Evolutionary conservation across 306 rosid genomes (phyloP), one percentile per base, ranked within the genome.

Genomic region (Clitoria ternatea): DNA sequence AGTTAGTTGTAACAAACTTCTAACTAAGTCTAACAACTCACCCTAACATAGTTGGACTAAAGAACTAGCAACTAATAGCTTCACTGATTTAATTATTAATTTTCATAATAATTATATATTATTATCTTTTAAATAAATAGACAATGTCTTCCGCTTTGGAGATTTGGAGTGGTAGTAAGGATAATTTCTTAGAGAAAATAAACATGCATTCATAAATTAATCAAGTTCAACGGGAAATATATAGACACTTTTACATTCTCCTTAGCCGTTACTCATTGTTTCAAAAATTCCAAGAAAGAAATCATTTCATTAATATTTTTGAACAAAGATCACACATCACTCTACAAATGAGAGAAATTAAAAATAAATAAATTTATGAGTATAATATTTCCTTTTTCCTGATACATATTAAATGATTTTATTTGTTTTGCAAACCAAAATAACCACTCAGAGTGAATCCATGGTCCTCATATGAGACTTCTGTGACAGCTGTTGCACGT

Each of bases 341-440:
- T 55, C 37, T 14, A 18, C 39, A 24, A 15, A 76, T 47, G 29
- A 52, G 42, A 26, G 35, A 74, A 70, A 47, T 49, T 17, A 2
- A 20, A 44, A 52, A 53, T 23, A 2, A 49, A 20, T 50, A 22
- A 23, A 1, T 23, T 0, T 52, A 44, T 1, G 15, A 32, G 36
- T 17, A 32, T 27, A 61, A 37, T 13, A 20, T 44, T 18, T 52
- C 61, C 17, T 81, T 66, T 70, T 77, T 83, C 71, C 60, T 43
- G 63, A 40, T 40, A 61, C 66, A 66, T 49, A 45, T 29, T 36
- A 72, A 89, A 73, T 61, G 60, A 53, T 64, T 68, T 60, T 54
- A 68, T 66, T 40, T 14, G 7, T 65, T 36, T 19, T 8, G 71
- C 63, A 65, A 74, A 53, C 71, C 70, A 78, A 77, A 76, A 49